These are phyloP conservation scores for Eucommia ulmoides DNA, from an alignment of 257 asterid species.

Conservation along the genomic window DNA sequence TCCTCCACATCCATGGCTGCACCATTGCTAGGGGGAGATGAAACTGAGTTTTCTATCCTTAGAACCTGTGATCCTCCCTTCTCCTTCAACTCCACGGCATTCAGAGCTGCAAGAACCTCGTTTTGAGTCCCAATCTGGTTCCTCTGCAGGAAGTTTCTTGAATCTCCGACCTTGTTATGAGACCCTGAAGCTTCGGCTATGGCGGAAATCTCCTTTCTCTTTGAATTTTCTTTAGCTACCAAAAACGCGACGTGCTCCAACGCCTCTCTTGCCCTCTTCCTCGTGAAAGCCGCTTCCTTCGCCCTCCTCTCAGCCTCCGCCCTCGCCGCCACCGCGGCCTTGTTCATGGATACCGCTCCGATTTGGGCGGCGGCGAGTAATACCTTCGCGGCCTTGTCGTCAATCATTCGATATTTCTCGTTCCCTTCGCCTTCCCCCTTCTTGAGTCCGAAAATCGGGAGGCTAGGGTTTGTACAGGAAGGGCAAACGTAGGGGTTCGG, in stretches of 20 bases:
- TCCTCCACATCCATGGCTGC: constrained; percentile 45
- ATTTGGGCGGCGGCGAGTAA: constrained; percentile 68
- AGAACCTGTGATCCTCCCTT: constrained; percentile 13
- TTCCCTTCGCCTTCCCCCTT: constrained; percentile 14
- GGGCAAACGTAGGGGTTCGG: constrained; percentile 62
- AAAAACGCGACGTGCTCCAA: constrained; percentile 45
- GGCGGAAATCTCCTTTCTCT: constrained; percentile 23
- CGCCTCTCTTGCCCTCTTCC: constrained; percentile 73
- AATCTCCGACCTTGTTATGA: constrained; percentile 5
- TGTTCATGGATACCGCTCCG: constrained; percentile 42
- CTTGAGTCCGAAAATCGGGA: constrained; percentile 31
- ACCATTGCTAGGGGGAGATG: constrained; percentile 9
- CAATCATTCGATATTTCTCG: constrained; percentile 45
- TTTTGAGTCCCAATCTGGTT: neutral
- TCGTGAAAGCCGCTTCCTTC: constrained; percentile 59
- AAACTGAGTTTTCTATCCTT: constrained; percentile 7
- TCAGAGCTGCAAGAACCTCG: constrained; percentile 33
- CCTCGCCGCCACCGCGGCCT: constrained; percentile 42
- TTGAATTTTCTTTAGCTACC: constrained; percentile 40
- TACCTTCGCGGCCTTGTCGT: constrained; percentile 42
- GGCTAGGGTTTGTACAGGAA: constrained; percentile 40
- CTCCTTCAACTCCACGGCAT: constrained; percentile 42
- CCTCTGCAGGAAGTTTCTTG: neutral
- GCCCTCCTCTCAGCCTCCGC: constrained; percentile 66
- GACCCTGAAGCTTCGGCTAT: constrained; percentile 4